Conservation (phyloP, 192 early-diverging fungal species). For the Pilaira anomala region DNA sequence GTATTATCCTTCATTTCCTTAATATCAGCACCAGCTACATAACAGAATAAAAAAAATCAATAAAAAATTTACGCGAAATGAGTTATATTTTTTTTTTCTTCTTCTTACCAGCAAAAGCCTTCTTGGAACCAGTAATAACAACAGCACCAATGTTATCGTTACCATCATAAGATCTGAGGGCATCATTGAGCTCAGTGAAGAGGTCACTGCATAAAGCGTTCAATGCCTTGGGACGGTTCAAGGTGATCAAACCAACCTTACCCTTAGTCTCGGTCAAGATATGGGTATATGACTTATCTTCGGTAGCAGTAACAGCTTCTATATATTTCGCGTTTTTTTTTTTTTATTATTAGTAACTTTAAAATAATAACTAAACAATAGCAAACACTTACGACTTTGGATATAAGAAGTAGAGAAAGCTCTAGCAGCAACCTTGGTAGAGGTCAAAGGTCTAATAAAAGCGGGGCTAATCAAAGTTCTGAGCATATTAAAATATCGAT, state of each 20-base stretch:
- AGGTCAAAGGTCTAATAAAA: constrained; percentile 31
- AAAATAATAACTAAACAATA: not conserved
- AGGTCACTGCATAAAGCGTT: constrained; percentile 94
- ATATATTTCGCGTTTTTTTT: not conserved
- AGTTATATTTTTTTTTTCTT: too few species aligned
- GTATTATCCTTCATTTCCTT: constrained; percentile 95
- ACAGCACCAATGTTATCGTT: constrained; percentile 82
- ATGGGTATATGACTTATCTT: constrained; percentile 30
- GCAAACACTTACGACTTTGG: constrained; percentile 22
- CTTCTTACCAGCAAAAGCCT: constrained; percentile 95
- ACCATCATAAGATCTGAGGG: constrained; percentile 71
- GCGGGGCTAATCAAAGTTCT: constrained; percentile 21
- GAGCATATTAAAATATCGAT: constrained; percentile 19
- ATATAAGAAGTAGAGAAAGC: constrained; percentile 30
- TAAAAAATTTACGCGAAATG: too few species aligned
- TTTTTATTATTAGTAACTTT: not conserved
- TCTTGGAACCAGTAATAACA: constrained; percentile 92
- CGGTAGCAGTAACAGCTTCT: constrained; percentile 15
- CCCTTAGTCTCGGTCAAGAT: constrained; percentile 70
- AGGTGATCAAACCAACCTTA: constrained; percentile 83
- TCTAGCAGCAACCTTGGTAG: constrained; percentile 16
- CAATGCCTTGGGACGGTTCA: constrained; percentile 94
- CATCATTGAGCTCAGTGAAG: constrained; percentile 90
- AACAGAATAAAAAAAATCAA: not conserved
- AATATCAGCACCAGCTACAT: constrained; percentile 91